phyloP scores from a whole-genome alignment of 148 eudicot species.

The Limonium bicolor region DNA sequence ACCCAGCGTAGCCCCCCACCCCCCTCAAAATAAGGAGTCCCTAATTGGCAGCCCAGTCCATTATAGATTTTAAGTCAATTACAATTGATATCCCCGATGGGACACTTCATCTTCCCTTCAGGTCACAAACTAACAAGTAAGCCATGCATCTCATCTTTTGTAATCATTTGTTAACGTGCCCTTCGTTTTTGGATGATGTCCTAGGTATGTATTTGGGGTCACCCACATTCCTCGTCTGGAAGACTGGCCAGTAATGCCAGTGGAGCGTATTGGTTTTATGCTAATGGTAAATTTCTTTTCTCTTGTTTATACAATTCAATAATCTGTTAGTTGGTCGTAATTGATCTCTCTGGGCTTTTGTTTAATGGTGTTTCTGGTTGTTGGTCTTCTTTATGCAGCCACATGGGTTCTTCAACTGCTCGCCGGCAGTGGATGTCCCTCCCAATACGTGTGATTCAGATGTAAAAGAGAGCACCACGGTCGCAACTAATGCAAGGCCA shows the following conservation, averaged over 20 bases:
- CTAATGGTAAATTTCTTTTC: conserved; percentile 51
- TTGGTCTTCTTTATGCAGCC: conserved; percentile 19
- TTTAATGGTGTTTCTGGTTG: too few species aligned
- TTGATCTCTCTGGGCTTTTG: background rate
- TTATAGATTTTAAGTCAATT: too few species aligned
- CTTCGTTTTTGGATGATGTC: conserved; percentile 6
- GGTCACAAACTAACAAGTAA: too few species aligned
- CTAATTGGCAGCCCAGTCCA: too few species aligned
- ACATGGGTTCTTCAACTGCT: conserved; percentile 59
- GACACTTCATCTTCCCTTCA: too few species aligned
- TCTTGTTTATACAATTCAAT: background rate
- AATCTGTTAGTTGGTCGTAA: background rate
- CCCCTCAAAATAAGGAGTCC: too few species aligned
- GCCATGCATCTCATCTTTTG: too few species aligned
- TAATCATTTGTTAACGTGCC: too few species aligned
- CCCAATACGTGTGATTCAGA: conserved; percentile 30
- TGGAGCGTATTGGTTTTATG: conserved; percentile 75
- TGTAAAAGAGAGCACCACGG: conserved; percentile 28
- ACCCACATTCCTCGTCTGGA: conserved; percentile 91
- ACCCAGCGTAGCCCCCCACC: too few species aligned
- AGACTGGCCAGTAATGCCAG: conserved; percentile 99
- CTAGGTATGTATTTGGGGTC: conserved; percentile 89
- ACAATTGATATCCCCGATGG: too few species aligned
- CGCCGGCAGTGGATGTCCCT: conserved; percentile 55
- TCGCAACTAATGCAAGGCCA: conserved; percentile 17